These are phyloP conservation scores for Trichoderma sp. DNA, from an alignment of 2,329 filamentous ascomycete species.

Conservation along the genomic window DNA sequence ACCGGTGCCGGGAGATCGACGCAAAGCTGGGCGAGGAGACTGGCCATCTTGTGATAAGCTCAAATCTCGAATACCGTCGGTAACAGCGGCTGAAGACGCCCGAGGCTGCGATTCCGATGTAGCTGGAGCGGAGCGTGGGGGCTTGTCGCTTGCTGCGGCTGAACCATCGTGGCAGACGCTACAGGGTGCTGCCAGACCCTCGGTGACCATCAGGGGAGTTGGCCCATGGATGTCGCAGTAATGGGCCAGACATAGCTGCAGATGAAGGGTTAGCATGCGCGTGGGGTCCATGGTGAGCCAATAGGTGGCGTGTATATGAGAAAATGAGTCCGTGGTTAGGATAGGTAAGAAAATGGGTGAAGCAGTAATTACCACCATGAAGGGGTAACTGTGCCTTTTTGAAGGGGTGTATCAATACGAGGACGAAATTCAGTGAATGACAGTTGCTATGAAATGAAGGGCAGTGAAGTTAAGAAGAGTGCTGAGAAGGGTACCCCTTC, in stretches of 20 bases:
- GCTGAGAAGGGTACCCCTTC: slow-evolving; percentile 2
- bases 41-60: slow-evolving; percentile 46
- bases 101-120: slow-evolving; percentile 34
- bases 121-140: slow-evolving; percentile 43
- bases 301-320: neutral
- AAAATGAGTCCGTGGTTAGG: neutral
- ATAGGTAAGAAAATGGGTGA: neutral
- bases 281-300: slow-evolving; percentile 31
- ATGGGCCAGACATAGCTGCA: slow-evolving; percentile 67
- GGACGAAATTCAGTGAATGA: neutral
- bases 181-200: slow-evolving; percentile 62
- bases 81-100: slow-evolving; percentile 40
- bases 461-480: neutral
- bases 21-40: slow-evolving; percentile 42
- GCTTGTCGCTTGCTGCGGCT: slow-evolving; percentile 28
- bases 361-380: neutral
- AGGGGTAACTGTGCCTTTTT: neutral
- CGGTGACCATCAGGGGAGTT: slow-evolving; percentile 68
- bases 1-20: slow-evolving; percentile 40
- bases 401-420: slow-evolving; percentile 1
- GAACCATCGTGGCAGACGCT: slow-evolving; percentile 54
- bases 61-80: slow-evolving; percentile 49
- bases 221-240: slow-evolving; percentile 70
- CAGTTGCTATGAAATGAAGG: neutral
- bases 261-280: slow-evolving; percentile 33